A percentile compares a stretch with the other conserved stretches of the same genome.
phyloP scores from a whole-genome alignment of 139 green algal genomes.

The Volvox africanus region DNA sequence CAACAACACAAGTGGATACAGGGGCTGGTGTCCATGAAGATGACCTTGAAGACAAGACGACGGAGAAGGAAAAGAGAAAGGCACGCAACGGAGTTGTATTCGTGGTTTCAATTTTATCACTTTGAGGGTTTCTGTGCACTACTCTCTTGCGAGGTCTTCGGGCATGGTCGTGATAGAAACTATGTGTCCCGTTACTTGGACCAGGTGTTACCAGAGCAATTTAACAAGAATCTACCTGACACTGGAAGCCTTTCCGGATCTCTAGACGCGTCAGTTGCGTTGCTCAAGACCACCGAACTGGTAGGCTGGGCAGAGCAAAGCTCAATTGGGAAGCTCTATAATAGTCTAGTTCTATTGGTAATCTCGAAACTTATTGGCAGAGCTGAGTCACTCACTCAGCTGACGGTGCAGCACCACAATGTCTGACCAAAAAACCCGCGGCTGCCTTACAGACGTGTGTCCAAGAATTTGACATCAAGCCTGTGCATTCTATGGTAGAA shows the following conservation, averaged over 20 bases:
- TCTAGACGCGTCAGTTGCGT: not conserved
- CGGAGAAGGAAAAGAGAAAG: conserved; percentile 18
- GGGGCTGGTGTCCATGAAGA: not conserved
- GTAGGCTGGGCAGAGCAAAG: not conserved
- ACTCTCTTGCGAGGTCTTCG: not conserved
- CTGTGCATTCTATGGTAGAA: conserved; percentile 4
- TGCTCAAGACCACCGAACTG: conserved; percentile 13
- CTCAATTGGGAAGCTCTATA: not conserved
- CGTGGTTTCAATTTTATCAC: not conserved
- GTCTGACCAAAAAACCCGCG: conserved; percentile 8
- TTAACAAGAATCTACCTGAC: not conserved
- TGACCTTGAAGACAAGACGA: not conserved
- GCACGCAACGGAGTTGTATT: not conserved
- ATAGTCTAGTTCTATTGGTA: not conserved
- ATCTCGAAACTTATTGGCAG: not conserved
- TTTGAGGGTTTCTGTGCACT: too few relatives aligned
- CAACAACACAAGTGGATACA: conserved; percentile 3
- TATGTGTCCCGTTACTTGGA: not conserved
- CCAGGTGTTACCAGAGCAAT: not conserved
- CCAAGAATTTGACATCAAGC: conserved; percentile 3
- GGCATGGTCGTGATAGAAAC: not conserved
- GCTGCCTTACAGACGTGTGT: conserved; percentile 12
- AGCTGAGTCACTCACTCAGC: not conserved
- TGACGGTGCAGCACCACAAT: not conserved
- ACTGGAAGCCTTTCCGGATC: not conserved